phyloP scores from a whole-genome alignment of 1,284 basidiomycete genomes.

The Cryptococcus sp. region DNA sequence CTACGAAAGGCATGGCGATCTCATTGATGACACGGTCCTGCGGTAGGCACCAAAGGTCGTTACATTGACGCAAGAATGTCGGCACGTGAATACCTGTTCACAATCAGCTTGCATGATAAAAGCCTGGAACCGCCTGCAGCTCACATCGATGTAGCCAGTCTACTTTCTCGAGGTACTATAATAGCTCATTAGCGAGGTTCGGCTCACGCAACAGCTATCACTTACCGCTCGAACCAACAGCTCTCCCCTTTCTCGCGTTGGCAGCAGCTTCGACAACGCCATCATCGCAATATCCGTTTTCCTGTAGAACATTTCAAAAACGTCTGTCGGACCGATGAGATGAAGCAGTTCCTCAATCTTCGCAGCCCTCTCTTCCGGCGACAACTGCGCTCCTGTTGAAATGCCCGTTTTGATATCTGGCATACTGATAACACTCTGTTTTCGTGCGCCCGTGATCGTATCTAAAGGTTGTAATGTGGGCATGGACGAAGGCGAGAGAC shows the following conservation, averaged over 20 bases:
- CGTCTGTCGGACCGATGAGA: constrained; percentile 46
- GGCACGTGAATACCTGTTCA: constrained; percentile 48
- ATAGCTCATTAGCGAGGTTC: not conserved
- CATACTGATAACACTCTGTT: not conserved
- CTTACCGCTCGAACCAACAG: constrained; percentile 48
- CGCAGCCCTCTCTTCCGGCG: constrained; percentile 32
- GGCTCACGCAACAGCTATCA: not conserved
- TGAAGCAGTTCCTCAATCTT: constrained; percentile 44
- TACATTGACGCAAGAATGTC: constrained; percentile 51
- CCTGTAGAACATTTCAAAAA: constrained; percentile 48
- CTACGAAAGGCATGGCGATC: constrained; percentile 51
- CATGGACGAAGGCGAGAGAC: not conserved
- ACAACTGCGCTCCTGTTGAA: constrained; percentile 9
- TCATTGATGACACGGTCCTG: constrained; percentile 44
- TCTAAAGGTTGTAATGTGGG: not conserved
- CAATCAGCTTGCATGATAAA: not conserved
- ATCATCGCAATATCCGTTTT: constrained; percentile 49
- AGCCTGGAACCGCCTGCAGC: constrained; percentile 4
- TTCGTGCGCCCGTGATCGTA: not conserved
- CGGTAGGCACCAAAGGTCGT: constrained; percentile 52
- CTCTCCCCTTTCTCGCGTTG: constrained; percentile 47
- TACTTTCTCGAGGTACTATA: constrained; percentile 47
- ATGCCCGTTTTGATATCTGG: not conserved
- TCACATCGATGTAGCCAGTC: constrained; percentile 55
- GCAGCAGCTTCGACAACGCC: constrained; percentile 48